Conservation (phyloP, 805 yeast genomes). For the Pichia ethanolica region DNA sequence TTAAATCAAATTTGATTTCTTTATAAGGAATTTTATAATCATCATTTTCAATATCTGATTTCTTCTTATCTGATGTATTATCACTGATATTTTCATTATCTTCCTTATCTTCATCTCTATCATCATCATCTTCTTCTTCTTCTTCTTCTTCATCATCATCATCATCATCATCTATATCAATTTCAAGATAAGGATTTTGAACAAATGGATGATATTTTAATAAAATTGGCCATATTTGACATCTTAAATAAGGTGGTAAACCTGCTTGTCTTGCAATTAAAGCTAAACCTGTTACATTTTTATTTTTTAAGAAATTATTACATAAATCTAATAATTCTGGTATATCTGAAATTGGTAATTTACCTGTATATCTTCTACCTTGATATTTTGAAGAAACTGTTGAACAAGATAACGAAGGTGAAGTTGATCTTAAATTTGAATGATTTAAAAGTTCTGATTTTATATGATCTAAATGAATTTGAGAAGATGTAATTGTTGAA, state of each 20-base stretch:
- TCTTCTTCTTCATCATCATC: slow-evolving; percentile 25
- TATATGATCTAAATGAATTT: background rate
- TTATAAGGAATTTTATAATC: slow-evolving; percentile 21
- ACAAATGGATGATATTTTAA: slow-evolving; percentile 83
- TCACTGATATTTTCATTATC: slow-evolving; percentile 3
- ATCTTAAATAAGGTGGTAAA: slow-evolving; percentile 73
- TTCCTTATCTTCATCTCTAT: background rate
- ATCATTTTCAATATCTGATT: slow-evolving; percentile 6
- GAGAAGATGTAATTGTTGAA: background rate
- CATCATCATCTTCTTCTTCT: slow-evolving; percentile 13
- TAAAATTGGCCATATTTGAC: slow-evolving; percentile 77
- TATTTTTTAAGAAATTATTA: slow-evolving; percentile 44
- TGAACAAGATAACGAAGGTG: slow-evolving; percentile 6
- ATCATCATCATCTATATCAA: slow-evolving; percentile 41
- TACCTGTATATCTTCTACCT: slow-evolving; percentile 25
- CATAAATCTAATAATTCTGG: slow-evolving; percentile 49
- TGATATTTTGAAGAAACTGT: slow-evolving; percentile 13
- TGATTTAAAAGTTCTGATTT: background rate
- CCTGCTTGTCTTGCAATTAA: slow-evolving; percentile 76
- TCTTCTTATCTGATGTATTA: slow-evolving; percentile 12
- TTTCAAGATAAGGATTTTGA: slow-evolving; percentile 60
- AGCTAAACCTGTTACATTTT: slow-evolving; percentile 71
- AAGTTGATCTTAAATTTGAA: background rate
- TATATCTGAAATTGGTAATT: slow-evolving; percentile 38
- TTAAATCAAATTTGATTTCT: slow-evolving; percentile 48